Evolutionary conservation across 148 eudicot genomes (phyloP).

Genomic region (Arctostaphylos glauca): DNA sequence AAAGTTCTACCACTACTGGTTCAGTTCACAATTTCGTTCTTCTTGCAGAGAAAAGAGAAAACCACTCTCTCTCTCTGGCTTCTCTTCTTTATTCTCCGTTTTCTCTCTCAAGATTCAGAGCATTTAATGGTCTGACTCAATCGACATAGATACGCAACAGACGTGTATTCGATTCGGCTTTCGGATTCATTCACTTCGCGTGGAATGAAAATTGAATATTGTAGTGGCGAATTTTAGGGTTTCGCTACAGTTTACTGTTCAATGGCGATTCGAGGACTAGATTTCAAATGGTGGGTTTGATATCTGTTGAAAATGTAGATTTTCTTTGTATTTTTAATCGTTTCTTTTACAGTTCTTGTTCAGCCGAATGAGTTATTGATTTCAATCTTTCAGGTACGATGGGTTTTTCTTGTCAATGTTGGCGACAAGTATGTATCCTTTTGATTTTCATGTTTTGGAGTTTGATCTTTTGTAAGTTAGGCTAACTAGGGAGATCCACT

Average conservation of each 20-base stretch:
- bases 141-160: neutral
- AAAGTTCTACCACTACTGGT: neutral
- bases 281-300: slow-evolving; percentile 74
- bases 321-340: neutral
- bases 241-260: slow-evolving; percentile 2
- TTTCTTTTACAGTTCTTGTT: neutral
- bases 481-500: neutral
- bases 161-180: slow-evolving; percentile 10
- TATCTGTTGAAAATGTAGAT: neutral
- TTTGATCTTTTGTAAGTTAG: slow-evolving; percentile 2
- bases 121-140: slow-evolving; percentile 5
- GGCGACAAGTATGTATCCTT: slow-evolving; percentile 95
- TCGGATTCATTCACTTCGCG: neutral
- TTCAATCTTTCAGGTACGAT: slow-evolving; percentile 71
- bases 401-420: slow-evolving; percentile 98
- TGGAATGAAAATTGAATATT: slow-evolving; percentile 9
- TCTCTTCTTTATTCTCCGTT: neutral
- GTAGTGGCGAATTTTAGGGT: slow-evolving; percentile 9
- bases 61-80: slow-evolving; percentile 1
- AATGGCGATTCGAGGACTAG: slow-evolving; percentile 64
- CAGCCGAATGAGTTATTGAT: slow-evolving; percentile 9
- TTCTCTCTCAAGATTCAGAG: slow-evolving; percentile 11
- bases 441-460: neutral
- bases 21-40: neutral
- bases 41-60: neutral